Evolutionary conservation across 2,329 filamentous ascomycete genomes (phyloP), one percentile per base, ranked within the genome.

Genomic region (Penicillium sp.): DNA sequence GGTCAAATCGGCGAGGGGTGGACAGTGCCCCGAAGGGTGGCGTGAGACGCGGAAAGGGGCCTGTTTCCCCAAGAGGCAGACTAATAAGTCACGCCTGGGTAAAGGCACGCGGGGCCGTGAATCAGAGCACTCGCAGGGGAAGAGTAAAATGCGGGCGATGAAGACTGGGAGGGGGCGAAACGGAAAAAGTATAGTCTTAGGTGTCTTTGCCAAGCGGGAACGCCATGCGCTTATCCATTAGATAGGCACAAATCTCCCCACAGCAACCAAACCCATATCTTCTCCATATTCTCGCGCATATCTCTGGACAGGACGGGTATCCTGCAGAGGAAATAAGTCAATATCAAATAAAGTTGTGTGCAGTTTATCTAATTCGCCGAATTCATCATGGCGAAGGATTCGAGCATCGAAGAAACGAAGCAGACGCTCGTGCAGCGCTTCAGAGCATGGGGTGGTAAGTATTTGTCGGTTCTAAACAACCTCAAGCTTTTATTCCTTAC

Each of bases 391-490:
- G 53, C 71, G 16, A 62, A 62, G 53, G 57, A 71, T 37, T 68
- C 70, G 39, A 52, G 67, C 42, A 59, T 67, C 29, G 70, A 77
- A 60, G 60, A 71, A 58, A 67, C 72, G 10, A 77, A 77, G 59
- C 66, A 73, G 57, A 72, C 76, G 47, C 59, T 76, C 37, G 65
- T 77, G 27, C 70, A 75, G 58, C 71, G 69, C 62, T 72, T 71
- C 54, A 69, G 71, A 58, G 73, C 71, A 54, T 79, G 77, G 76
- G 77, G 77, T 70, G 77, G 77, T 79, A 71, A 60, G 70, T 50
- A 47, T 19, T 19, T 8, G 26, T 19, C 45, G 16, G 25, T 13
- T 26, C 8, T 33, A 39, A 35, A n/a, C 19, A 27, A 3, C 13
- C 29, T 10, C 19, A 45, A 33, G 25, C 21, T 35, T 37, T 11